Conservation (phyloP, 805 yeast species). For the Clavispora phyllophila region DNA sequence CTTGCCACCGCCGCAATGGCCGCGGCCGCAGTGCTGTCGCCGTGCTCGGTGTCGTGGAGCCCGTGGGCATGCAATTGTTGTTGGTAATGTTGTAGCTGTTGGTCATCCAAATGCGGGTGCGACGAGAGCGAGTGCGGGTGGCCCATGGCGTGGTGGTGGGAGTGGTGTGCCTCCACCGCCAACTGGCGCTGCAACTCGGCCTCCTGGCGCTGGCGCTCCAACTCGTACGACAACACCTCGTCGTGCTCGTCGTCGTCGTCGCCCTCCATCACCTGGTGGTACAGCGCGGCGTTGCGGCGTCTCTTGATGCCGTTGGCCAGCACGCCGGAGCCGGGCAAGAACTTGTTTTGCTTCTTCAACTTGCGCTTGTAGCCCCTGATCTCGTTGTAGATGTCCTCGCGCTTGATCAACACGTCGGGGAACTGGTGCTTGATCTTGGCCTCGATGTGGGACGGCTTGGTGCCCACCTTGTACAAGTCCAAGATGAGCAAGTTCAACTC, state of each 20-base stretch:
- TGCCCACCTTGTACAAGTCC: conserved; percentile 49
- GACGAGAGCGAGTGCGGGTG: conserved; percentile 15
- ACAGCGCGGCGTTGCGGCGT: conserved; percentile 14
- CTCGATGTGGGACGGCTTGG: conserved; percentile 52
- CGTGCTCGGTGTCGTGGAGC: conserved; percentile 16
- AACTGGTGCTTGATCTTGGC: conserved; percentile 46
- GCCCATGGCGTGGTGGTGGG: conserved; percentile 7
- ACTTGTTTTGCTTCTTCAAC: conserved; percentile 37
- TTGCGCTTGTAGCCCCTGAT: conserved; percentile 52
- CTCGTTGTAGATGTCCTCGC: conserved; percentile 56
- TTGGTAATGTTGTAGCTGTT: conserved; percentile 23
- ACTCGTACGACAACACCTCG: conserved; percentile 18
- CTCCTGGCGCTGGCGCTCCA: conserved; percentile 17
- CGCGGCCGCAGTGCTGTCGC: conserved; percentile 27
- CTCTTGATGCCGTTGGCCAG: conserved; percentile 9
- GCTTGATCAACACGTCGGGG: conserved; percentile 49
- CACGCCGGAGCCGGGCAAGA: conserved; percentile 12
- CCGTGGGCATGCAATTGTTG: conserved; percentile 25
- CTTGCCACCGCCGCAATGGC: conserved; percentile 39
- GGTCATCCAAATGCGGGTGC: conserved; percentile 23
- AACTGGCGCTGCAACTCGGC: conserved; percentile 19
- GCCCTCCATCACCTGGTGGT: conserved; percentile 17
- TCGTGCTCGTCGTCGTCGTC: conserved; percentile 19
- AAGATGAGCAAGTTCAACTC: conserved; percentile 48
- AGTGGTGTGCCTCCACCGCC: conserved; percentile 12